A percentile compares a stretch with the other conserved stretches of the same genome.
These are phyloP conservation scores for Suillus decipiens DNA, from an alignment of 768 basidiomycete genomes.

Conservation along the genomic window DNA sequence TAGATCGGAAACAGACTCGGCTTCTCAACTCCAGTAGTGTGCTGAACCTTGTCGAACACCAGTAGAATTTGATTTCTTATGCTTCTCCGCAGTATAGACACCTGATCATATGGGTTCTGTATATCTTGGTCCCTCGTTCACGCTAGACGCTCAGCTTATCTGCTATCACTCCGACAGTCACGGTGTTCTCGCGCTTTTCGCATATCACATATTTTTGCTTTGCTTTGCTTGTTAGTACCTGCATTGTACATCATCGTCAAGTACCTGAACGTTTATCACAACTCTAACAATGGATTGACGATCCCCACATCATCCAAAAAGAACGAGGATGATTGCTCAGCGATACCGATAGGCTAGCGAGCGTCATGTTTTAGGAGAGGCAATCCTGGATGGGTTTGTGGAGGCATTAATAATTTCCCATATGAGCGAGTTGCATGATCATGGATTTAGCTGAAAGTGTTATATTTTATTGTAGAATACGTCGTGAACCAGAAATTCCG, in stretches of 20 bases:
- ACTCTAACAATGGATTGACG: neutral
- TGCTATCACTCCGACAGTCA: neutral
- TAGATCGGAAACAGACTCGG: conserved; percentile 23
- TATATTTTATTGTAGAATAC: neutral
- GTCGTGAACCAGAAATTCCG: neutral
- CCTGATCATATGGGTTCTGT: neutral
- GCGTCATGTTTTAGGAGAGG: neutral
- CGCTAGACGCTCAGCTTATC: neutral
- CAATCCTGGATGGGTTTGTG: neutral
- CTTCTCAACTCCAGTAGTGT: conserved; percentile 31
- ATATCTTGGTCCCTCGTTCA: neutral
- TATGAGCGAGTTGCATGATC: neutral
- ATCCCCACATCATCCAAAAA: neutral
- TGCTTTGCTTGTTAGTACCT: neutral
- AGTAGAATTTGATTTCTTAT: neutral
- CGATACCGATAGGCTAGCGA: neutral
- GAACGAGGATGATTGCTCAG: neutral
- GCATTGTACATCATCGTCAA: conserved; percentile 5
- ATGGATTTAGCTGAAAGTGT: neutral
- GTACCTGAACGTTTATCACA: neutral
- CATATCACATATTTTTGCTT: neutral
- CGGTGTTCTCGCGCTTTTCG: neutral
- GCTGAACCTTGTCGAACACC: neutral
- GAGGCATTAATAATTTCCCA: neutral
- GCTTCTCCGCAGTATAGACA: neutral